A percentile compares a stretch with the other conserved stretches of the same genome.
Conservation (phyloP, 768 basidiomycete genomes). For the Porphyrellus cyaneotinctus region DNA sequence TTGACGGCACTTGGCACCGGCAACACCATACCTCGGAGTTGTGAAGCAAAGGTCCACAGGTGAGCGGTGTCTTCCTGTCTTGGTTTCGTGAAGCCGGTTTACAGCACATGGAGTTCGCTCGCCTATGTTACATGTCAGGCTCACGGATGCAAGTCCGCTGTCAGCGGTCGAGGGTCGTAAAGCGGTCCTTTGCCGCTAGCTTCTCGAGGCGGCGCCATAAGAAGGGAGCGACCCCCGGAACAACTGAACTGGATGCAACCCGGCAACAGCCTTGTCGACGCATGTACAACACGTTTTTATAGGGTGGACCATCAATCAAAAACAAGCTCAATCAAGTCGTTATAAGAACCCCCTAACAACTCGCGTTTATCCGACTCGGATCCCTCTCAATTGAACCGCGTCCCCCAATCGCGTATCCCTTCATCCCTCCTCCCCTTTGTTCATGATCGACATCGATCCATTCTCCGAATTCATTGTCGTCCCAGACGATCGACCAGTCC, state of each 20-base stretch:
- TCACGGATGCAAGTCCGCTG: conserved; percentile 12
- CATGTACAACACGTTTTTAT: conserved; percentile 35
- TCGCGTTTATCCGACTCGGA: conserved; percentile 12
- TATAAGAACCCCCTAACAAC: conserved; percentile 28
- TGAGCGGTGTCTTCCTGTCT: not conserved
- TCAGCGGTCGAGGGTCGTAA: conserved; percentile 7
- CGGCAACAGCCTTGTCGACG: conserved; percentile 32
- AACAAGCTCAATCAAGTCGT: conserved; percentile 25
- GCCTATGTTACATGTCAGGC: not conserved
- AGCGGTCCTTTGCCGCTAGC: conserved; percentile 4
- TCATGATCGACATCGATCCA: conserved; percentile 10
- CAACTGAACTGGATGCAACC: conserved; percentile 23
- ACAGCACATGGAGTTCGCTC: conserved; percentile 11
- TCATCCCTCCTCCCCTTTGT: not conserved
- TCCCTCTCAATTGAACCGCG: conserved; percentile 1
- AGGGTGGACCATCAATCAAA: conserved; percentile 34
- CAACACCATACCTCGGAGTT: not conserved
- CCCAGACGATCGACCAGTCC: conserved; percentile 13
- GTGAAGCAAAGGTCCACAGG: conserved; percentile 5
- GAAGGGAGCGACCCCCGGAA: conserved; percentile 16
- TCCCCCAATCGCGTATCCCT: not conserved
- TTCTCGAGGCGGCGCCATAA: conserved; percentile 22
- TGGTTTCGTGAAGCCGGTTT: not conserved
- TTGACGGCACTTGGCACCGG: not conserved
- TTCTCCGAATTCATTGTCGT: conserved; percentile 17